Evolutionary conservation across 1,139 yeast genomes (phyloP).

Genomic region (Saccharomyces hybrid): DNA sequence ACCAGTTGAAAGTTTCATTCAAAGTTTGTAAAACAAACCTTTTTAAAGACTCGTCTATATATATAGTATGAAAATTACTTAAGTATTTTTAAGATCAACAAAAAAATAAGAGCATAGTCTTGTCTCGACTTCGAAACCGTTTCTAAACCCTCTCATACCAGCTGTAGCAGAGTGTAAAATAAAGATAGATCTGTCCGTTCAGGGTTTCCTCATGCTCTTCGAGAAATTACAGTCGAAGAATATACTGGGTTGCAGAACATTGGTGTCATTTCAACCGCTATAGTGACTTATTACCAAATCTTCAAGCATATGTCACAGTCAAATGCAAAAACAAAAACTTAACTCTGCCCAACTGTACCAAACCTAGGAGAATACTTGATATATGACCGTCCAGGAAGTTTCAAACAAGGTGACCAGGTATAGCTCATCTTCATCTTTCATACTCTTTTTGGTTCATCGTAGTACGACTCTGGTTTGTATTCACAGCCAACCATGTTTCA

Average conservation of each 20-base stretch:
- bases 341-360: neutral
- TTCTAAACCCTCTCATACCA: constrained; percentile 15
- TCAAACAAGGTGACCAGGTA: neutral
- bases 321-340: neutral
- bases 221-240: constrained; percentile 10
- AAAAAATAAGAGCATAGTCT: neutral
- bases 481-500: neutral
- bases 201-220: constrained; percentile 14
- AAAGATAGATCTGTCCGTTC: constrained; percentile 11
- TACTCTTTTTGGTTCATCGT: neutral
- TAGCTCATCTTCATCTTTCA: neutral
- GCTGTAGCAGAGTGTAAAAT: constrained; percentile 19
- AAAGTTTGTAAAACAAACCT: constrained; percentile 7
- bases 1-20: constrained; percentile 26
- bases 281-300: too few species aligned
- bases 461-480: neutral
- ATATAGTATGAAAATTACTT: neutral
- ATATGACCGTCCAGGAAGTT: neutral
- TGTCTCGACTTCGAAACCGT: neutral
- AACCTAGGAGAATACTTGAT: neutral
- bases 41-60: neutral
- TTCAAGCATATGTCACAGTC: neutral
- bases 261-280: neutral
- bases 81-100: neutral
- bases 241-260: neutral